These are phyloP conservation scores for Claviceps cyperi DNA, from an alignment of 2,329 filamentous ascomycete species.

Conservation along the genomic window DNA sequence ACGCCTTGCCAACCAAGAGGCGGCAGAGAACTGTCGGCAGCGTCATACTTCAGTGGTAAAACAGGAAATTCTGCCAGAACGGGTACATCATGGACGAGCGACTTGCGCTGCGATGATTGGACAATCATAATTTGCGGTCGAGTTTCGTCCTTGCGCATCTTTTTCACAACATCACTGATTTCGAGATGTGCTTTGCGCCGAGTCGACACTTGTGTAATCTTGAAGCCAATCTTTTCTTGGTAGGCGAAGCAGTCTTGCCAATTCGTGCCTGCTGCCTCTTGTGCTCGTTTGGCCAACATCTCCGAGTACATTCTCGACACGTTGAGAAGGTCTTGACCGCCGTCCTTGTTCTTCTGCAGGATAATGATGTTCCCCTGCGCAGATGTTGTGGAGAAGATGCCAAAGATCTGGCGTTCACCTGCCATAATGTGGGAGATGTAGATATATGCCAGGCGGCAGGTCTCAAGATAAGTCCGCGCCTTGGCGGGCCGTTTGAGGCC, in stretches of 20 bases:
- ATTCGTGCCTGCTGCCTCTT: conserved; percentile 52
- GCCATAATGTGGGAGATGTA: conserved; percentile 88
- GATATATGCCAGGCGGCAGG: conserved; percentile 64
- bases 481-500: conserved; percentile 57
- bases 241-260: conserved; percentile 78
- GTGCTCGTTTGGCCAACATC: conserved; percentile 47
- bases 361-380: conserved; percentile 76
- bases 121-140: conserved; percentile 73
- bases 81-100: conserved; percentile 74
- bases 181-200: conserved; percentile 80
- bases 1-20: conserved; percentile 90
- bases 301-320: conserved; percentile 79
- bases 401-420: conserved; percentile 85
- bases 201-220: conserved; percentile 75
- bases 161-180: conserved; percentile 76
- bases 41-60: conserved; percentile 66
- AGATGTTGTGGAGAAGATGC: conserved; percentile 72
- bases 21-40: conserved; percentile 72
- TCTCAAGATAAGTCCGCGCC: conserved; percentile 55
- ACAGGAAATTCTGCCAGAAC: conserved; percentile 73
- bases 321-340: conserved; percentile 72
- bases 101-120: conserved; percentile 72
- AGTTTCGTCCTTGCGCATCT: conserved; percentile 72
- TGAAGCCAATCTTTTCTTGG: conserved; percentile 74
- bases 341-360: conserved; percentile 68